These are phyloP conservation scores for Spizellomyces sp. DNA, from an alignment of 192 early-diverging fungal species.

Conservation along the genomic window DNA sequence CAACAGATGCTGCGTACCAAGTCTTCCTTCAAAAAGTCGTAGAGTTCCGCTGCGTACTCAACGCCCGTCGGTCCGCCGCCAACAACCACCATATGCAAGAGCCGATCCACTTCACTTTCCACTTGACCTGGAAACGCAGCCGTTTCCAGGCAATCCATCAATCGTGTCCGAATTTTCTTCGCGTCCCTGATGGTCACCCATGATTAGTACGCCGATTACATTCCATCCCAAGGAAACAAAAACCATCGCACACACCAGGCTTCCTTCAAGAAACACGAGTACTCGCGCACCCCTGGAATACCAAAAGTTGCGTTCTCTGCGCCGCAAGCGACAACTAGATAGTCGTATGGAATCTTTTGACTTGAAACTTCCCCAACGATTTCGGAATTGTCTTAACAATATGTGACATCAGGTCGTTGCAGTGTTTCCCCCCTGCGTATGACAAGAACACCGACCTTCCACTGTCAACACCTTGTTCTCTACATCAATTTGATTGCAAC, in stretches of 20 bases:
- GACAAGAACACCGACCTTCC: conserved; percentile 50
- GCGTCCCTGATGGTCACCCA: conserved; percentile 63
- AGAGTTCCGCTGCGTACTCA: conserved; percentile 81
- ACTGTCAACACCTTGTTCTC: conserved; percentile 78
- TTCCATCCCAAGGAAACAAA: not conserved
- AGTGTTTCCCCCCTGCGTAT: not conserved
- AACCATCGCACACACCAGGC: conserved; percentile 37
- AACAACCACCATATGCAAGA: conserved; percentile 79
- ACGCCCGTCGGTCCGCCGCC: conserved; percentile 52
- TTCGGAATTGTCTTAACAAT: conserved; percentile 64
- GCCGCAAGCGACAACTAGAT: conserved; percentile 75
- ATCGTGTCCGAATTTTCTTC: conserved; percentile 70
- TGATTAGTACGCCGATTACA: not conserved
- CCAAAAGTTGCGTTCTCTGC: conserved; percentile 82
- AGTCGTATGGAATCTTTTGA: conserved; percentile 71
- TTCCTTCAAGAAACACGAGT: conserved; percentile 78
- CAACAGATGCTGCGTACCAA: conserved; percentile 29
- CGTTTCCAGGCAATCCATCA: conserved; percentile 74
- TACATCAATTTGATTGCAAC: conserved; percentile 86
- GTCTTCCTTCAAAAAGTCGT: conserved; percentile 81
- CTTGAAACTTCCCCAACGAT: conserved; percentile 60
- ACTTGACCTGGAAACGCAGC: conserved; percentile 74
- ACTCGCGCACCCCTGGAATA: conserved; percentile 73
- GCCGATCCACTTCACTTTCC: conserved; percentile 68
- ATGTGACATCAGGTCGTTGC: conserved; percentile 13